phyloP scores from a whole-genome alignment of 2,329 filamentous ascomycete species.

The Neurospora sp. region DNA sequence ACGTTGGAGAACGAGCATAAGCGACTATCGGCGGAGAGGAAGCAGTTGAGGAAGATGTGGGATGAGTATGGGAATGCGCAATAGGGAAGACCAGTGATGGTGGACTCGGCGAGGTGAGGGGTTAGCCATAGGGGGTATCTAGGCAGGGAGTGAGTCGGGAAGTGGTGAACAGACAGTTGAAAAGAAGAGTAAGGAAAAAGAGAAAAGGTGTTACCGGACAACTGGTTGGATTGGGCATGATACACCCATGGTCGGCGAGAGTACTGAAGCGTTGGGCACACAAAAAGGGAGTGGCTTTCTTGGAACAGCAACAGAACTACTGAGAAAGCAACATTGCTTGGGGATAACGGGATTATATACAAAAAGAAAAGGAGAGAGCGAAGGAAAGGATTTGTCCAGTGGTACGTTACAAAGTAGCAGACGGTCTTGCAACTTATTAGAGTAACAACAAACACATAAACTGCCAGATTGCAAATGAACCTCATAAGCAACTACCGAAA shows the following conservation, averaged over 20 bases:
- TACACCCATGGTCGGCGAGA: background rate
- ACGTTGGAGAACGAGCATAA: constrained; percentile 8
- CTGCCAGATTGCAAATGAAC: background rate
- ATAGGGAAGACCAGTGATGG: background rate
- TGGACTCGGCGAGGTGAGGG: too few relatives aligned
- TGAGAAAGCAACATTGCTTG: background rate
- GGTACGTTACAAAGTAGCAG: background rate
- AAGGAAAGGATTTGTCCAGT: background rate
- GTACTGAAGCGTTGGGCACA: background rate
- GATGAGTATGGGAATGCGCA: background rate
- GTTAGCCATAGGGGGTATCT: too few relatives aligned
- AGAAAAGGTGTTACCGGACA: background rate
- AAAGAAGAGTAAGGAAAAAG: background rate
- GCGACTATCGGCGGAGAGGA: constrained; percentile 7
- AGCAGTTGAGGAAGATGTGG: constrained; percentile 8
- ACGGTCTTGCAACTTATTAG: background rate
- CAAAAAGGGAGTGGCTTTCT: background rate
- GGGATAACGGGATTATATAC: too few relatives aligned
- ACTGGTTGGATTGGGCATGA: background rate
- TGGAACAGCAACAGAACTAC: background rate
- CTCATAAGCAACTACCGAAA: too few relatives aligned
- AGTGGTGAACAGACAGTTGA: background rate
- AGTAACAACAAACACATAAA: background rate
- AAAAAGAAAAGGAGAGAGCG: background rate
- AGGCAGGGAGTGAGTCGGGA: too few relatives aligned